Base-by-base conservation (phyloP, 345 rosid genomes). In the Nasturtium officinale region DNA sequence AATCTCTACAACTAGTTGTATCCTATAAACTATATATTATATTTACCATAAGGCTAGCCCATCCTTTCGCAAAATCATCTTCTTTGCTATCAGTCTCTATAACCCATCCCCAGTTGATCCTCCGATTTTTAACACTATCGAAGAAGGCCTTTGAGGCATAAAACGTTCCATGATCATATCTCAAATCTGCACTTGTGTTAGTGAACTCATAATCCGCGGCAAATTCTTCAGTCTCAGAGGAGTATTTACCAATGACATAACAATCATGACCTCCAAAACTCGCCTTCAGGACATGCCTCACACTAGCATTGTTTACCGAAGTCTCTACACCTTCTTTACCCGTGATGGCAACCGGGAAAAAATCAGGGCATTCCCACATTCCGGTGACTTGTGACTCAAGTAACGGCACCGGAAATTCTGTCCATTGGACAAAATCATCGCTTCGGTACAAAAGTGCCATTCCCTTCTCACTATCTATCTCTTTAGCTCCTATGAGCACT, bases 281-380 rank as follows among this genome's bases (percentile, higher is more conserved):
- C 16, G 73, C 77, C 61, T 90, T 90, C 78, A 90, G 30, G 0
- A 88, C 89, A 75, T 90, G 91, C 80, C 75, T 86, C 25, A 72
- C 77, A 40, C 21, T 56, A 5, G 57, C 64, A 40, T 75, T 61
- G 23, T 69, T 73, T 16, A 77, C 65, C 0, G 88, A 89, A 7
- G 88, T 83, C 2, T 89, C 90, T 0, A 82, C 58, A 17, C 92
- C 90, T 38, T 56, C 46, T 5, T 60, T 64, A 42, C 84, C 69
- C 5, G 57, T 69, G 16, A 71, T 7, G 2, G 76, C 17, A 38
- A 88, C 89, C 0, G 90, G 92, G 57, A 63, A 89, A 69, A 89
- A 85, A 32, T 89, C 92, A 0, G 84, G 86, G 72, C 90, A 86
- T 61, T 90, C 96, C 93, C 85, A 87, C 88, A 90, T 87, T 47